Conservation (phyloP, 352 stramenopile genomes). For the Phytophthora rubi region DNA sequence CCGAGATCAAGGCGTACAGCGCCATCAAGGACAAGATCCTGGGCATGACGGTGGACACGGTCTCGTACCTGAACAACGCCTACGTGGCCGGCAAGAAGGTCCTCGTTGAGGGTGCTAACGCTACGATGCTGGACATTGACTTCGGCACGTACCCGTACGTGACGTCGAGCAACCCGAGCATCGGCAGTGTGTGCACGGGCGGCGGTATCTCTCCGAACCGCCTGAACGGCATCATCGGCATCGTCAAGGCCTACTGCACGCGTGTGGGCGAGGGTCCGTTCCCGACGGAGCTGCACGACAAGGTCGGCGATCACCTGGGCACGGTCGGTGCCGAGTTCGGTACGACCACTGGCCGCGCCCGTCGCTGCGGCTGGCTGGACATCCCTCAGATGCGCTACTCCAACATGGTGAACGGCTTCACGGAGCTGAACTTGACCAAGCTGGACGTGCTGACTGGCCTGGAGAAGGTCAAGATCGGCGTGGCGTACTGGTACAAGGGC, state of each 20-base stretch:
- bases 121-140: conserved; percentile 99
- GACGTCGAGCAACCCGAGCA: conserved; percentile 98
- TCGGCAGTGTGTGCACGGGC: conserved; percentile 97
- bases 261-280: conserved; percentile 99
- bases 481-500: conserved; percentile 95
- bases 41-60: conserved; percentile 94
- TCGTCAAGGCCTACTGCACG: conserved; percentile 99
- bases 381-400: conserved; percentile 96
- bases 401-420: conserved; percentile 96
- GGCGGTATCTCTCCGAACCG: conserved; percentile 94
- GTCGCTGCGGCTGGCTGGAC: conserved; percentile 99
- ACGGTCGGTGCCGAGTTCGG: conserved; percentile 96
- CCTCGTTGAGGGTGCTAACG: conserved; percentile 98
- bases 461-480: conserved; percentile 94
- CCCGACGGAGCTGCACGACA: conserved; percentile 96
- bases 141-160: conserved; percentile 99
- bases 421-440: conserved; percentile 99
- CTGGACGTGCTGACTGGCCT: conserved; percentile 99
- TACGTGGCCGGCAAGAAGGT: conserved; percentile 97
- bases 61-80: conserved; percentile 96
- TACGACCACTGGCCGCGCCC: conserved; percentile 97
- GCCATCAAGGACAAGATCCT: conserved; percentile 86
- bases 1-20: conserved; percentile 88
- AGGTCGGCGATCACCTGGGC: conserved; percentile 91
- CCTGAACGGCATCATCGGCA: conserved; percentile 96